Evolutionary conservation across 179 eudicot genomes (phyloP), one percentile per base, ranked within the genome.

Genomic region (Amaranthus tricolor): DNA sequence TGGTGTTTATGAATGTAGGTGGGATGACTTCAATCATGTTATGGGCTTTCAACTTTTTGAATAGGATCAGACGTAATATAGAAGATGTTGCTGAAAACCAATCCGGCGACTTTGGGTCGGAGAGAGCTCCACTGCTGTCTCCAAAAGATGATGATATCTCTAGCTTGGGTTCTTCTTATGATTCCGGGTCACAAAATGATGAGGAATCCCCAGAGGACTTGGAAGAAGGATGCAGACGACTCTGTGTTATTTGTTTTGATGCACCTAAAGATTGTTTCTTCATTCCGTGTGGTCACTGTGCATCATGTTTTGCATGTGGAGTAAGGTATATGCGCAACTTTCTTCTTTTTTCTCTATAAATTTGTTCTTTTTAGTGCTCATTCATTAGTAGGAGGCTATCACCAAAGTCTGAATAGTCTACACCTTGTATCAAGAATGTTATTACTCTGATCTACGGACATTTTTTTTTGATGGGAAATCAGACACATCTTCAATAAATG

Each of bases 211-310:
- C 59, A 40, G 87, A 84, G 70, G 52, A 54, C 75, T 70, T 81
- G 68, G 94, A 87, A 82, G 87, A 82, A 71, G 75, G 78, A 61
- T 70, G 69, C 24, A 80, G 85, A 54, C 87, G 87, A 55, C 86
- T 87, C 53, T 91, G 98, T 83, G 94, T 89, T 45, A 84, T 93
- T 63, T 93, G 96, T 82, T 93, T 87, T 69, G 93, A 89, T 78
- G 90, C 93, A 81, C 89, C 91, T 6, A 89, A 89, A 77, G 91
- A 93, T 79, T 84, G 94, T 83, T 93, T 93, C 85, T 93, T 93
- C 87, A 85, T 93, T 71, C 98, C 98, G 19, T 93, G 96, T 72
- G 98, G 98, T 59, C 98, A 91, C 74, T 85, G 90, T 75, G 91
- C 90, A 51, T 77, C 91, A 63, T 93, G 98, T 76, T 93, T 84